Percentiles rank a stretch among this genome's conserved stretches.
These are phyloP conservation scores for Tricholoma terreum DNA, from an alignment of 768 basidiomycete genomes.

Conservation along the genomic window DNA sequence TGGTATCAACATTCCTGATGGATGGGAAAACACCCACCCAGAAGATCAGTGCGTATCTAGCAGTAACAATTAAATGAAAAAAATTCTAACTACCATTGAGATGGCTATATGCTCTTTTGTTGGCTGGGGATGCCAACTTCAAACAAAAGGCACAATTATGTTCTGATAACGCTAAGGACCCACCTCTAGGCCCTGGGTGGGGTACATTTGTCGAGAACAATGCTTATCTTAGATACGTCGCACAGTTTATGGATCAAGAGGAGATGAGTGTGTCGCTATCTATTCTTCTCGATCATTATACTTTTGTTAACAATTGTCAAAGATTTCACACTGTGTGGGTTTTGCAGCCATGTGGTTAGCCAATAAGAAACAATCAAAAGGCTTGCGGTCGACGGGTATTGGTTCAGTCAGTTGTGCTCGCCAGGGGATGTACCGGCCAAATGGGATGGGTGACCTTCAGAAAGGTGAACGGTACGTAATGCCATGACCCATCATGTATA, in stretches of 20 bases:
- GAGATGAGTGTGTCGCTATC: background rate
- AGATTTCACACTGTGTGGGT: background rate
- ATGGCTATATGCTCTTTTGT: slow-evolving; percentile 11
- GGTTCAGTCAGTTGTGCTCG: slow-evolving; percentile 12
- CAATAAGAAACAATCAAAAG: background rate
- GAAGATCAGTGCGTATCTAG: slow-evolving; percentile 5
- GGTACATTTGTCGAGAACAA: slow-evolving; percentile 8
- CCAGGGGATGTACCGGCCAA: slow-evolving; percentile 14
- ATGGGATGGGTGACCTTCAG: slow-evolving; percentile 9
- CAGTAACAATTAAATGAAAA: background rate
- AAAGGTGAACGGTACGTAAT: slow-evolving; percentile 6
- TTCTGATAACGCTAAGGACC: slow-evolving; percentile 3
- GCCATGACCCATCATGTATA: background rate
- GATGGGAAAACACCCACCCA: slow-evolving; percentile 6
- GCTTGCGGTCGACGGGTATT: slow-evolving; percentile 15
- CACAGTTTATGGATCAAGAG: slow-evolving; percentile 3
- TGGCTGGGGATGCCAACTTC: slow-evolving; percentile 13
- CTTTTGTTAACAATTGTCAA: background rate
- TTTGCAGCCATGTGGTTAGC: background rate
- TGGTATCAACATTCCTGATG: slow-evolving; percentile 10
- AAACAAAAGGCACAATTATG: slow-evolving; percentile 8
- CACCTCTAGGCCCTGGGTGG: slow-evolving; percentile 11
- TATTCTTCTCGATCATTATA: background rate
- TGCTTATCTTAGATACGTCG: slow-evolving; percentile 5
- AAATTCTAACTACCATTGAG: background rate